Evolutionary conservation across 495 filamentous ascomycete genomes (phyloP).

Genomic region (Xylaria acuta): DNA sequence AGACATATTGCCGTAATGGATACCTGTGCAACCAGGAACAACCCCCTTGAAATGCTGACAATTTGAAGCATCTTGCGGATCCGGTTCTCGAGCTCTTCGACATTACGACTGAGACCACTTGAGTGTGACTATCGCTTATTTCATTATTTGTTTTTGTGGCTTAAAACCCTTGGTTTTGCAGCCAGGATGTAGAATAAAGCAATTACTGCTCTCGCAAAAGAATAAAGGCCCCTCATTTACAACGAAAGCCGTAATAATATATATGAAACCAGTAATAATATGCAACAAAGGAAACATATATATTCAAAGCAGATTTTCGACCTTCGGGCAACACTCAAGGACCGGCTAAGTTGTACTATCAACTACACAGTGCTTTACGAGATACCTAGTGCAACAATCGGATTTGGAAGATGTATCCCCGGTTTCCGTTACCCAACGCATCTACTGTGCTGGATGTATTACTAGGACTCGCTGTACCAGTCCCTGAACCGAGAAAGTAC

Average conservation of each 20-base stretch:
- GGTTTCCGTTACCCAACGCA: neutral
- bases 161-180: neutral
- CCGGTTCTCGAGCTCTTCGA: neutral
- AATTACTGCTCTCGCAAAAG: no score
- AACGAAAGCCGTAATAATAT: no score
- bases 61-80: neutral
- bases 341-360: neutral
- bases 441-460: neutral
- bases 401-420: neutral
- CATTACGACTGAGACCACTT: neutral
- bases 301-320: no score
- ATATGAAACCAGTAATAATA: no score
- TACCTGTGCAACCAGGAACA: neutral
- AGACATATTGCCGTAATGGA: constrained; percentile 3
- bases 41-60: constrained; percentile 11
- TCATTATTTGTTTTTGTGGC: neutral
- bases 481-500: neutral
- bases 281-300: no score
- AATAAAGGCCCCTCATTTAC: no score
- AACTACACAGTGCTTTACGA: constrained; percentile 1
- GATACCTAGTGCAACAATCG: neutral
- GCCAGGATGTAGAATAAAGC: no score
- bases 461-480: neutral
- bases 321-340: no score
- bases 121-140: neutral